A percentile compares a stretch with the other conserved stretches of the same genome.
These are phyloP conservation scores for Avena atlantica DNA, from an alignment of 176 grass and related monocot genomes.

Conservation along the genomic window DNA sequence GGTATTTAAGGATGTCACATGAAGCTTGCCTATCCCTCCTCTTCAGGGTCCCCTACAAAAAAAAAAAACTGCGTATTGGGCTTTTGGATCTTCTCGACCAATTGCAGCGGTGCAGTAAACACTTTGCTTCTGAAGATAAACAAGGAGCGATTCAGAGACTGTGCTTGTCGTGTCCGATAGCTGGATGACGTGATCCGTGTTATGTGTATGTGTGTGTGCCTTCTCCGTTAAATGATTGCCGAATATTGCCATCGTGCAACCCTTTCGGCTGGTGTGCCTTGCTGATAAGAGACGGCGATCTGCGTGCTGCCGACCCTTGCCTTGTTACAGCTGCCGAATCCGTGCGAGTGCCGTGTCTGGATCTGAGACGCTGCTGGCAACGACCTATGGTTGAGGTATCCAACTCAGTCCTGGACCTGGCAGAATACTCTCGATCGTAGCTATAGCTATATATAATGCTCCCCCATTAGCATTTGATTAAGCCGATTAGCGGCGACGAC, in stretches of 20 bases:
- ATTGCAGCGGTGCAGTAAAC: slow-evolving; percentile 16
- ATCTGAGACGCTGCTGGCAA: slow-evolving; percentile 26
- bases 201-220: neutral
- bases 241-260: slow-evolving; percentile 24
- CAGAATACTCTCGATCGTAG: neutral
- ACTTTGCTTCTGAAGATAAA: neutral
- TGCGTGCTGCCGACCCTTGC: slow-evolving; percentile 17
- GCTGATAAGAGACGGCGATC: slow-evolving; percentile 35
- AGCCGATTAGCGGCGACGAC: neutral
- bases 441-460: neutral
- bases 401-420: slow-evolving; percentile 43
- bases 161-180: neutral
- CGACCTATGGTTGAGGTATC: slow-evolving; percentile 54
- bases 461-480: slow-evolving; percentile 25
- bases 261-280: slow-evolving; percentile 30
- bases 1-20: slow-evolving; percentile 56
- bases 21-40: slow-evolving; percentile 36
- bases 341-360: slow-evolving; percentile 34
- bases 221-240: slow-evolving; percentile 2
- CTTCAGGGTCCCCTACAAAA: slow-evolving; percentile 38
- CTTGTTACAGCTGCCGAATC: slow-evolving; percentile 2
- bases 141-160: neutral
- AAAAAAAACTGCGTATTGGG: too few species aligned
- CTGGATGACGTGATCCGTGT: slow-evolving; percentile 16
- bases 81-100: too few species aligned